These are phyloP conservation scores for Cryptomeria japonica DNA, from an alignment of 75 land plant species.

Conservation along the genomic window DNA sequence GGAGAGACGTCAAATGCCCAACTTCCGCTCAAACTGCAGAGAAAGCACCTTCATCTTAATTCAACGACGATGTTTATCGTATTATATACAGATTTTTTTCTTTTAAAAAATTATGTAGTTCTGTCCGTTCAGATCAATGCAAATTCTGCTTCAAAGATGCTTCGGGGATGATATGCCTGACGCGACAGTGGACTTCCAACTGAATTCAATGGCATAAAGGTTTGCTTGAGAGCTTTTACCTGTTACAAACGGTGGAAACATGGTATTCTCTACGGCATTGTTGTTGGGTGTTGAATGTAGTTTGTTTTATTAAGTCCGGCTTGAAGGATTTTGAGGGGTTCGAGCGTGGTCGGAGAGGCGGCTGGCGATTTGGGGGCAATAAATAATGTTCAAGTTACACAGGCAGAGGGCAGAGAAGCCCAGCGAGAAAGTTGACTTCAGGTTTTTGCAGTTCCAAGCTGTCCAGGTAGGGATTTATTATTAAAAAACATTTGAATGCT, in stretches of 20 bases:
- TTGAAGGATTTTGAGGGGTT: background rate
- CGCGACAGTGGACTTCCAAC: background rate
- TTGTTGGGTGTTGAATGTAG: background rate
- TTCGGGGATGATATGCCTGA: background rate
- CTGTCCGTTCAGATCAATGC: background rate
- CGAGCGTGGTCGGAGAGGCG: slow-evolving; percentile 11
- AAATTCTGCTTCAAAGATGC: background rate
- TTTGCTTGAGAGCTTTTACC: background rate
- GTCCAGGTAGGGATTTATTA: slow-evolving; percentile 26
- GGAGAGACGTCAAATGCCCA: background rate
- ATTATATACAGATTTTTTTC: too few species aligned
- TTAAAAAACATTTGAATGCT: background rate
- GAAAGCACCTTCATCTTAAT: background rate
- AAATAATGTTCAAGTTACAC: slow-evolving; percentile 47
- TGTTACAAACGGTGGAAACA: background rate
- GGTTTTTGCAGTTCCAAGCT: slow-evolving; percentile 42
- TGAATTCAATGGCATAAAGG: background rate
- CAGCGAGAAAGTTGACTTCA: slow-evolving; percentile 60
- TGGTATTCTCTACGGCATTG: background rate
- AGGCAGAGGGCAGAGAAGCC: slow-evolving; percentile 29
- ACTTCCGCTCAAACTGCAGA: background rate
- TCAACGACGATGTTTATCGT: background rate
- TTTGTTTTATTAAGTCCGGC: background rate
- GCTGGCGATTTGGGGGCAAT: slow-evolving; percentile 6
- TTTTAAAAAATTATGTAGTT: too few species aligned